Evolutionary conservation across 768 basidiomycete species (phyloP), one percentile per base, ranked within the genome.

Genomic region (Agaricus blazei): DNA sequence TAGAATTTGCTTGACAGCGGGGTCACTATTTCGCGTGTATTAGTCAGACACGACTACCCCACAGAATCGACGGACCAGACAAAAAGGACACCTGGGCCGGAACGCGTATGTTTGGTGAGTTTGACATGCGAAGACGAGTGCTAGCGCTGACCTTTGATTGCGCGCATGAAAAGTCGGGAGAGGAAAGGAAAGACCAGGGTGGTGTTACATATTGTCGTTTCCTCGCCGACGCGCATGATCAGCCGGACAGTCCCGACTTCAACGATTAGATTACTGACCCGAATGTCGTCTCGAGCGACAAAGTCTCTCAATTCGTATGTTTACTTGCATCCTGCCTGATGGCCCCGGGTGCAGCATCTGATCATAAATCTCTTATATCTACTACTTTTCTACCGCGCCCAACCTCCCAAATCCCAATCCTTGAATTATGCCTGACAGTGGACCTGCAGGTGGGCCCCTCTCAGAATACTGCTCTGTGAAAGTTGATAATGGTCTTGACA

Each of bases 1-100:
- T 36, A 93, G 75, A 53, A 93, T 91, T 66, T 93, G 90, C 69
- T 93, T 94, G 57, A 94, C 92, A 1, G 90, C 91, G 1, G 90
- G 83, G 67, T 94, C 92, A 64, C 92, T 93, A 63, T 49, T 26
- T 3, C 19, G 14, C 36, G 26, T 28, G 46, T 31, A 40, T 38
- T 56, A 47, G 23, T n/a, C 27, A 50, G 26, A 51, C 49, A 27
- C 36, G 41, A 28, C 19, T 24, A 29, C 15, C 19, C 31, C n/a
- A 26, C 19, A 19, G 26, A 29, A 14, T 31, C 11, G 28, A 64
- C 78, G 60, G 50, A 87, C 87, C 86, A 88, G 57, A 81, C 85
- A 59, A 89, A 70, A 61, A 88, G 77, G 46, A 87, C 70, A 48
- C 87, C 86, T 88, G 43, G 8, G n/a, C 14, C 43, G 40, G 42